Conservation (phyloP, 169 alveolate genomes). For the Plasmodium coatneyi region DNA sequence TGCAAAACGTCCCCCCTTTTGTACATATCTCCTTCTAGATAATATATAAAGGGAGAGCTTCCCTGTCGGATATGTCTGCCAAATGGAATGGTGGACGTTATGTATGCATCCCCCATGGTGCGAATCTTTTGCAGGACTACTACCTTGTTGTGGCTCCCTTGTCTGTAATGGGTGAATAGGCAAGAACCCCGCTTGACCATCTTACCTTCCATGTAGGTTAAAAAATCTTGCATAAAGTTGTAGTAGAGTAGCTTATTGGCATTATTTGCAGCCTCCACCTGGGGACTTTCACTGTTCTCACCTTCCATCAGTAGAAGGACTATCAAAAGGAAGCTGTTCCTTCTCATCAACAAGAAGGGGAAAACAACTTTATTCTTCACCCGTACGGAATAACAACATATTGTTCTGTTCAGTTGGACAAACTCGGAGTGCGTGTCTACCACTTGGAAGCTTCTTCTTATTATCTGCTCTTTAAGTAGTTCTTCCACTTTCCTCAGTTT, state of each 20-base stretch:
- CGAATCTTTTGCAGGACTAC: conserved; percentile 4
- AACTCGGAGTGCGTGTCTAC: neutral
- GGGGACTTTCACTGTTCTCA: neutral
- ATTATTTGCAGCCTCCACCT: neutral
- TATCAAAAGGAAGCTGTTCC: neutral
- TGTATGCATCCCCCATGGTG: conserved; percentile 2
- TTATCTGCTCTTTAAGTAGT: conserved; percentile 17
- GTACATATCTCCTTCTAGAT: conserved; percentile 17
- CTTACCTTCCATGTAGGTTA: conserved; percentile 14
- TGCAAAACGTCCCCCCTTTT: conserved; percentile 41
- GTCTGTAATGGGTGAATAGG: neutral
- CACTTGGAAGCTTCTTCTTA: conserved; percentile 1
- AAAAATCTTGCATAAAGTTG: conserved; percentile 25
- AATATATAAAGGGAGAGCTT: conserved; percentile 15
- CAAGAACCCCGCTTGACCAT: neutral
- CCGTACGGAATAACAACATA: neutral
- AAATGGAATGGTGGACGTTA: conserved; percentile 20
- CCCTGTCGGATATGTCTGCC: neutral
- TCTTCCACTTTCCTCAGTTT: conserved; percentile 12
- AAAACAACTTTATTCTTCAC: conserved; percentile 24
- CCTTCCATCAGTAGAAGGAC: conserved; percentile 25
- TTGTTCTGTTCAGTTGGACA: conserved; percentile 21
- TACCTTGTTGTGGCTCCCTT: neutral
- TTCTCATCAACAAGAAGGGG: conserved; percentile 15
- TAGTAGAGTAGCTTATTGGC: conserved; percentile 32